Evolutionary conservation across 1,284 basidiomycete species (phyloP), one percentile per base, ranked within the genome.

Genomic region (Bjerkandera adusta): DNA sequence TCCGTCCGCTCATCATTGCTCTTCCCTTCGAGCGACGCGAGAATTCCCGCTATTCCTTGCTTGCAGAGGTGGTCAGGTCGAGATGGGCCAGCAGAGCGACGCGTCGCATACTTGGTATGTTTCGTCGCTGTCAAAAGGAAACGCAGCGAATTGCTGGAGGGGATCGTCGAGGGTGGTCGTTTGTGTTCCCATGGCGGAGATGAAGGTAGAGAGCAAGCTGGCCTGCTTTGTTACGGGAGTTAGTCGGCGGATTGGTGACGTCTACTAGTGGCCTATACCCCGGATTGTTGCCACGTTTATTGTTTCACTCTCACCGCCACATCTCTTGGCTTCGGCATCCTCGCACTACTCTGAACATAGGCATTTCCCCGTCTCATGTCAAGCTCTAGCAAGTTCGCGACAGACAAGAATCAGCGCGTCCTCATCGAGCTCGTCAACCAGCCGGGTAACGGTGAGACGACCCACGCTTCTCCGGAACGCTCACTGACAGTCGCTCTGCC

Each of bases 371-470:
- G n/a, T 20, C 4, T 5, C 6, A 53, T 53, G 51, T 47, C 51
- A 27, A 36, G 45, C 61, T 21, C 68, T 48, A 76, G 72, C 66
- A 89, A 81, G 63, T 73, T 86, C 7, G 65, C 77, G 10, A 68
- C 76, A 13, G 87, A 92, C 50, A 73, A 87, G 48, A 87, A 84
- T 57, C 84, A 85, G 50, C 79, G 80, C 29, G 67, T 70, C 10
- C 67, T 93, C 25, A 59, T 82, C 5, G 89, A 91, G 46, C 73
- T 92, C 12, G 76, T 73, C 3, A 63, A 68, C 18, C 72, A 77
- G 54, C 85, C 88, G 36, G 90, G 91, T 54, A 93, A 93, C 61
- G 86, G 89, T 80, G 58, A 38, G 13, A 36, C 45, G 46, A n/a
- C 32, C 36, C 39, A 45, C 51, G 56, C 41, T 49, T 26, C 8